Evolutionary conservation across 345 rosid genomes (phyloP).

Genomic region (Eutrema yunnanense): DNA sequence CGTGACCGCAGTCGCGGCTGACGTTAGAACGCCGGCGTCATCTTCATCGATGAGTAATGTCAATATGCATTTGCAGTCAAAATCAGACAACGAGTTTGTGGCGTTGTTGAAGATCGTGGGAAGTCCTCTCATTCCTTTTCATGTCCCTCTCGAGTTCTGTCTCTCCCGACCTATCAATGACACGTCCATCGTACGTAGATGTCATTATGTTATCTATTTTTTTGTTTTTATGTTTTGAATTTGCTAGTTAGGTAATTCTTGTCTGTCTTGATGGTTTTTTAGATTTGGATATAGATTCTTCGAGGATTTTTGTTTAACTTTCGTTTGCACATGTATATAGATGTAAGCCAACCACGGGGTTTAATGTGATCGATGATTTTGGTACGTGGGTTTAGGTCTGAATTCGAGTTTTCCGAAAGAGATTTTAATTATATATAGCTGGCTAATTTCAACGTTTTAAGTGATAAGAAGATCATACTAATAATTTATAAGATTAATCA

Average conservation of each 20-base stretch:
- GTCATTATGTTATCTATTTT: not conserved
- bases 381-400: not conserved
- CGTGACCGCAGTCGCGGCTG: constrained; percentile 21
- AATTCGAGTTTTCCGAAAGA: not conserved
- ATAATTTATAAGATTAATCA: not conserved
- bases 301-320: not conserved
- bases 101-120: constrained; percentile 94
- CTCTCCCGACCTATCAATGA: constrained; percentile 45
- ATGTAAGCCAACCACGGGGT: not conserved
- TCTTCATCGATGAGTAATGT: constrained; percentile 26
- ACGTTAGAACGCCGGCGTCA: constrained; percentile 6
- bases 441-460: not conserved
- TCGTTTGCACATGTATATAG: not conserved
- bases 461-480: no score
- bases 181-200: constrained; percentile 53
- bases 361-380: not conserved
- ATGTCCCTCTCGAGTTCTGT: constrained; percentile 42
- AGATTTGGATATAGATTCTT: not conserved
- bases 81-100: constrained; percentile 68
- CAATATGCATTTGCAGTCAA: constrained; percentile 53
- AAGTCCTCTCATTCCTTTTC: constrained; percentile 82
- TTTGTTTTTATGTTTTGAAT: not conserved
- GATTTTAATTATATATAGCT: not conserved
- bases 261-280: not conserved
- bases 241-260: not conserved